Base-by-base conservation (phyloP, 129 eudicot genomes). In the Chrysanthemum lavandulifolium region DNA sequence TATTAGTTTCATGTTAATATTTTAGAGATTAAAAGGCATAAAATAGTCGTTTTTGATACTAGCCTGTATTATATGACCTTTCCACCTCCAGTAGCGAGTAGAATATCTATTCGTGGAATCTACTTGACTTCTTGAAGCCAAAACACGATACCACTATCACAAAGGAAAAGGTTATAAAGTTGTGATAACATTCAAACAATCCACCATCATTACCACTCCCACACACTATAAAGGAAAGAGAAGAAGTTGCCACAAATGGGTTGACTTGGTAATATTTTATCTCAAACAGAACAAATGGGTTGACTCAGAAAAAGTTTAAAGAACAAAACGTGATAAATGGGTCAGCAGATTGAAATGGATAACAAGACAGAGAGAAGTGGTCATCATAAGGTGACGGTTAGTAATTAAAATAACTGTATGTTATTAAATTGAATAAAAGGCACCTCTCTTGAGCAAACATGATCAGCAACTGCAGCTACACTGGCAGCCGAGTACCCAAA, bases 391-490 rank as follows among this genome's bases (percentile, higher is more conserved):
- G 29, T 61, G 45, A 29, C 47, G 27, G 40, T 61, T 61, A 14
- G n/a, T 53, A 53, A 43, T 12, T 27, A 25, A 33, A 13, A 56
- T 50, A 16, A 63, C 48, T 10, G 33, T 53, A 53, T 45, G 65
- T 49, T 67, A 66, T 65, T 50, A 78, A 55, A 43, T 40, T 62
- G 59, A 65, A 72, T 19, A 72, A 29, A 65, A 2, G 61, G 51
- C 82, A 93, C 98, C 96, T 93, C 98, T 80, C 77, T 81, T 57
- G 96, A 89, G 77, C 86, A 83, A 76, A 89, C 92, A 76, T 86
- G 71, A 78, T 84, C 78, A 56, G 82, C 82, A 61, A 85, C 89
- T 25, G 98, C 85, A 71, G 95, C 84, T 77, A 86, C 82, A 27
- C 92, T 85, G 29, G 82, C 83, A 27, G 92, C 79, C 5, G 98